Conservation (phyloP, 768 basidiomycete species). For the Scleroderma bovista region DNA sequence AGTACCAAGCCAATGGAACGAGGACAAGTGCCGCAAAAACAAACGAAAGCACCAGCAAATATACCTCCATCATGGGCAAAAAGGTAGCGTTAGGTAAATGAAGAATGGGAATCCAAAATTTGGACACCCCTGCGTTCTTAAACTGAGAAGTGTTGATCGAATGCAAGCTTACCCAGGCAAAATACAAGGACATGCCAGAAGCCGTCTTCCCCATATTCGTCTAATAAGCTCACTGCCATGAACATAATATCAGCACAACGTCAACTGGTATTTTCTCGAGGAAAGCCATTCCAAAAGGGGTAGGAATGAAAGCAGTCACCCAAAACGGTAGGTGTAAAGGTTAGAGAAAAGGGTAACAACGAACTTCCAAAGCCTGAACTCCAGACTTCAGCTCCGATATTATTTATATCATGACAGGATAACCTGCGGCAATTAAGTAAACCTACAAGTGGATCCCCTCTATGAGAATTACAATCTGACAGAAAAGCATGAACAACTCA, state of each 20-base stretch:
- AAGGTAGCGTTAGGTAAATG: constrained; percentile 3
- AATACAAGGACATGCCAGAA: too few relatives aligned
- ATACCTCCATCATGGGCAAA: constrained; percentile 21
- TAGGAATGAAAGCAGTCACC: constrained; percentile 25
- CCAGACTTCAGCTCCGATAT: neutral
- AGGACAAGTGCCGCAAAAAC: constrained; percentile 37
- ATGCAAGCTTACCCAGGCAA: neutral
- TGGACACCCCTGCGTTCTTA: neutral
- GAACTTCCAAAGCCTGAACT: too few relatives aligned
- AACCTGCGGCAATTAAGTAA: too few relatives aligned
- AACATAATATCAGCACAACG: constrained; percentile 22
- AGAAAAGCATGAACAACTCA: too few relatives aligned
- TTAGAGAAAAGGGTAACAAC: neutral
- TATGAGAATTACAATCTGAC: too few relatives aligned
- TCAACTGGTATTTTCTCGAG: constrained; percentile 2
- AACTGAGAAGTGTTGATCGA: constrained; percentile 13
- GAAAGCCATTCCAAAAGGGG: constrained; percentile 16
- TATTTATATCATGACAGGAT: neutral
- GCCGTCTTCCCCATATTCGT: constrained; percentile 2
- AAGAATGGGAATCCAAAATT: constrained; percentile 10
- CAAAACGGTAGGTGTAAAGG: constrained; percentile 21
- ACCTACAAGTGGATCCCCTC: too few relatives aligned
- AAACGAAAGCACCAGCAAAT: constrained; percentile 39
- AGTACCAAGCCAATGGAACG: constrained; percentile 37
- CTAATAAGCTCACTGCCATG: constrained; percentile 17